A percentile compares a stretch with the other conserved stretches of the same genome.
Evolutionary conservation across 371 early-diverging fungal genomes (phyloP).

Genomic region (Circinella umbellata): DNA sequence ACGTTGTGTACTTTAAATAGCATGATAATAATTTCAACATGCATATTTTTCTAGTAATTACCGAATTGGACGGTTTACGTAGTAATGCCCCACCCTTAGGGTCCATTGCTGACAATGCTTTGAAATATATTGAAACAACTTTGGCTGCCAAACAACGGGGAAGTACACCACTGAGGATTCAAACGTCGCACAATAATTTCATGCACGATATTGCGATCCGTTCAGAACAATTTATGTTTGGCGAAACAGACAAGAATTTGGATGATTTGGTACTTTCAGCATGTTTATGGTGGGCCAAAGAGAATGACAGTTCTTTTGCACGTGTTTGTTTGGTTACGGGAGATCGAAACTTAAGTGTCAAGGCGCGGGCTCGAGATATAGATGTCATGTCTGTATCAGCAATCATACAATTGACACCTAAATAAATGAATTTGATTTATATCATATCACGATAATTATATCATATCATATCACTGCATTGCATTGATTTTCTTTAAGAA

Average conservation of each 20-base stretch:
- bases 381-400: conserved; percentile 59
- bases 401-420: conserved; percentile 40
- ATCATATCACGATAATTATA: neutral
- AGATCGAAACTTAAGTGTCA: conserved; percentile 70
- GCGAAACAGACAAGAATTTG: conserved; percentile 66
- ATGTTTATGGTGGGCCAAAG: conserved; percentile 59
- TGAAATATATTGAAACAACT: conserved; percentile 55
- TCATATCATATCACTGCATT: neutral
- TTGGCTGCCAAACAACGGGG: conserved; percentile 40
- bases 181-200: conserved; percentile 72
- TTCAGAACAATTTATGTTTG: conserved; percentile 68
- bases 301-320: conserved; percentile 12
- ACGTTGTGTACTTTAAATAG: neutral
- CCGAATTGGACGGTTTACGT: conserved; percentile 68
- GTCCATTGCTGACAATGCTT: conserved; percentile 53
- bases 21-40: neutral
- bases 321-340: conserved; percentile 66
- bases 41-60: conserved; percentile 44
- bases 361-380: conserved; percentile 67
- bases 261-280: conserved; percentile 69
- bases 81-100: conserved; percentile 63
- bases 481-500: neutral
- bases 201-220: conserved; percentile 66
- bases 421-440: neutral
- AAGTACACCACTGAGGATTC: conserved; percentile 44